These are phyloP conservation scores for Coemansia sp. DNA, from an alignment of 192 early-diverging fungal species.

Conservation along the genomic window DNA sequence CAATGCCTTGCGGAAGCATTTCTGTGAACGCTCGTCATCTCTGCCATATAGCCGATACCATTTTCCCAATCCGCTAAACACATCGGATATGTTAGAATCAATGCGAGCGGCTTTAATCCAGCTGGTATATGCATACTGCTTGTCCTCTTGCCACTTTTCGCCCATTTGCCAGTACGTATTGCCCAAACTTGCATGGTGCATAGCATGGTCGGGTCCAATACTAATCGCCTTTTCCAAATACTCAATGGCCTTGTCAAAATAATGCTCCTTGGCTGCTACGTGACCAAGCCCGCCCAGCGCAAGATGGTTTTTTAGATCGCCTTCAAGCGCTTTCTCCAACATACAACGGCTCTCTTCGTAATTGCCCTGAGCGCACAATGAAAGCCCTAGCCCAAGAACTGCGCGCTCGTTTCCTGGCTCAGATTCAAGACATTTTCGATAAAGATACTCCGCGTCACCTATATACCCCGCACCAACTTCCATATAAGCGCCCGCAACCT, in stretches of 20 bases:
- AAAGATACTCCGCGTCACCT: constrained; percentile 58
- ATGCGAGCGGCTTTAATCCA: constrained; percentile 74
- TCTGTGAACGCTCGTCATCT: constrained; percentile 68
- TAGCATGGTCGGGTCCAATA: constrained; percentile 50
- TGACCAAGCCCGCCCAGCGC: constrained; percentile 73
- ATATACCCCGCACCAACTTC: constrained; percentile 59
- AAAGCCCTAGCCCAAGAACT: constrained; percentile 54
- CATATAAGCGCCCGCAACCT: constrained; percentile 63
- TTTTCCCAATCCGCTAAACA: constrained; percentile 80
- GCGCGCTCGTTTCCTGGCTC: constrained; percentile 53
- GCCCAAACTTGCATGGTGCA: constrained; percentile 68
- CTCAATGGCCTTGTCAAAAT: constrained; percentile 58
- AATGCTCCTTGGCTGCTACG: constrained; percentile 58
- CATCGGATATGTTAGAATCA: constrained; percentile 60
- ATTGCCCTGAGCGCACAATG: constrained; percentile 55
- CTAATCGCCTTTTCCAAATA: constrained; percentile 59
- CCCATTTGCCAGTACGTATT: constrained; percentile 75
- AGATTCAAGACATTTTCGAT: constrained; percentile 55
- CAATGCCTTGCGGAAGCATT: constrained; percentile 84
- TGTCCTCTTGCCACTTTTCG: constrained; percentile 62
- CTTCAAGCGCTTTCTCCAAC: constrained; percentile 58
- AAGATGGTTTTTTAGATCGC: constrained; percentile 34
- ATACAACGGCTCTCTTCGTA: constrained; percentile 60
- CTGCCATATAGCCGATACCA: constrained; percentile 72
- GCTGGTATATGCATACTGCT: constrained; percentile 63